These are phyloP conservation scores for Starmerella vaccinii DNA, from an alignment of 805 yeast species.

Conservation along the genomic window DNA sequence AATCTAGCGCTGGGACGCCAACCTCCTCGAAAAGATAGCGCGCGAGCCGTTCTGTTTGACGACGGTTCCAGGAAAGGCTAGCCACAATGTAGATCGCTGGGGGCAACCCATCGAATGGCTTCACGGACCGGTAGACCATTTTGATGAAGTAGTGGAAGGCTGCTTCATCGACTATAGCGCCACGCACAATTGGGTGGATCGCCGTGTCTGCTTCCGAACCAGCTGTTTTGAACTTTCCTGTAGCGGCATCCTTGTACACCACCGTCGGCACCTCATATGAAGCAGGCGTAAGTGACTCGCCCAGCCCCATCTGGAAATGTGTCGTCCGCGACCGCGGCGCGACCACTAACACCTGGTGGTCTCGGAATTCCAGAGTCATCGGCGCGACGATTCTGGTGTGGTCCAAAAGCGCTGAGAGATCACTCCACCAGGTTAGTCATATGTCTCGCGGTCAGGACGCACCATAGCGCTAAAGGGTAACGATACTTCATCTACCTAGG, in stretches of 20 bases:
- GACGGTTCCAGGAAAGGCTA: conserved; percentile 59
- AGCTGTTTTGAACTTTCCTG: conserved; percentile 17
- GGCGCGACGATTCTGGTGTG: neutral
- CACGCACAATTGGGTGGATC: conserved; percentile 54
- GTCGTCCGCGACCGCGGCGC: conserved; percentile 74
- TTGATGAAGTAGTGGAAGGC: conserved; percentile 60
- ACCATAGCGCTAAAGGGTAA: too few species aligned
- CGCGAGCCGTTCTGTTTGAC: conserved; percentile 57
- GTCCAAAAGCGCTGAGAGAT: neutral
- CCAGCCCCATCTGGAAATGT: conserved; percentile 66
- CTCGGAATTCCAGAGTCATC: conserved; percentile 31
- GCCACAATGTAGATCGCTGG: conserved; percentile 56
- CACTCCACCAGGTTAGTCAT: neutral
- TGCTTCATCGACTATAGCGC: conserved; percentile 53
- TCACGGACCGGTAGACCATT: conserved; percentile 40
- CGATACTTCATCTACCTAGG: too few species aligned
- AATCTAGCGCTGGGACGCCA: conserved; percentile 60
- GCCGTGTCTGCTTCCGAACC: conserved; percentile 38
- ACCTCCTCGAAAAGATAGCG: conserved; percentile 65
- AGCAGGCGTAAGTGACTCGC: conserved; percentile 66
- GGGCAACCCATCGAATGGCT: conserved; percentile 37
- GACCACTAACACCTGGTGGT: conserved; percentile 41
- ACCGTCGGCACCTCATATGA: conserved; percentile 64
- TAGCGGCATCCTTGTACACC: conserved; percentile 40
- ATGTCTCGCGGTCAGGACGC: neutral